These are phyloP conservation scores for Flaveria trinervia DNA, from an alignment of 129 eudicot species.

Conservation along the genomic window DNA sequence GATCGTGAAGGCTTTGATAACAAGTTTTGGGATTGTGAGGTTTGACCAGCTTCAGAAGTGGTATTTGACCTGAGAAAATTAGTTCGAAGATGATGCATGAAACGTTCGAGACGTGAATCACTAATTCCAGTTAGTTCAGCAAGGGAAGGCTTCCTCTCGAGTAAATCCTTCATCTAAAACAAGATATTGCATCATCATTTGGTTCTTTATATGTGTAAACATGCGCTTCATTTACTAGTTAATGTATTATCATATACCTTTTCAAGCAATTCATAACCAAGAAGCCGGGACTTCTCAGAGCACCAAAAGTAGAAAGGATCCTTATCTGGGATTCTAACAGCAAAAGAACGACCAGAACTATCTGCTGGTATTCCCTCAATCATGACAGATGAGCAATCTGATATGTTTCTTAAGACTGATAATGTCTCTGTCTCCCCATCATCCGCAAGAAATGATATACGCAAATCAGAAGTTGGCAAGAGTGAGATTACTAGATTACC, in stretches of 20 bases:
- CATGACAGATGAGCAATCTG: conserved; percentile 46
- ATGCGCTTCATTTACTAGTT: background rate
- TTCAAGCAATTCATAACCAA: conserved; percentile 67
- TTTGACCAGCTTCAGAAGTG: conserved; percentile 23
- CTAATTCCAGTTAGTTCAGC: conserved; percentile 77
- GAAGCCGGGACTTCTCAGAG: conserved; percentile 78
- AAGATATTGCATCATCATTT: conserved; percentile 17
- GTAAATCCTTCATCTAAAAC: conserved; percentile 65
- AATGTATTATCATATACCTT: conserved; percentile 48
- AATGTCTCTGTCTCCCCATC: conserved; percentile 65
- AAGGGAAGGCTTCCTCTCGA: conserved; percentile 61
- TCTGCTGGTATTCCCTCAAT: conserved; percentile 64
- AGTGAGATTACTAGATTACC: conserved; percentile 69
- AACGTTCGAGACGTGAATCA: conserved; percentile 71
- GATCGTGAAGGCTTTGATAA: conserved; percentile 43
- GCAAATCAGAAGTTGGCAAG: conserved; percentile 75
- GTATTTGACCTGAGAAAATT: conserved; percentile 44
- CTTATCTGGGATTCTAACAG: conserved; percentile 38
- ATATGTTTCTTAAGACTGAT: conserved; percentile 48
- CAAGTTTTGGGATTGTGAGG: conserved; percentile 32
- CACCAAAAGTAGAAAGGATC: conserved; percentile 70
- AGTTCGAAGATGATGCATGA: conserved; percentile 62
- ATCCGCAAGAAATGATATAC: conserved; percentile 70
- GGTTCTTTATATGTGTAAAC: background rate
- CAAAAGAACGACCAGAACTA: conserved; percentile 72